These are phyloP conservation scores for Jatropha podagrica DNA, from an alignment of 441 rosid species.

Conservation along the genomic window DNA sequence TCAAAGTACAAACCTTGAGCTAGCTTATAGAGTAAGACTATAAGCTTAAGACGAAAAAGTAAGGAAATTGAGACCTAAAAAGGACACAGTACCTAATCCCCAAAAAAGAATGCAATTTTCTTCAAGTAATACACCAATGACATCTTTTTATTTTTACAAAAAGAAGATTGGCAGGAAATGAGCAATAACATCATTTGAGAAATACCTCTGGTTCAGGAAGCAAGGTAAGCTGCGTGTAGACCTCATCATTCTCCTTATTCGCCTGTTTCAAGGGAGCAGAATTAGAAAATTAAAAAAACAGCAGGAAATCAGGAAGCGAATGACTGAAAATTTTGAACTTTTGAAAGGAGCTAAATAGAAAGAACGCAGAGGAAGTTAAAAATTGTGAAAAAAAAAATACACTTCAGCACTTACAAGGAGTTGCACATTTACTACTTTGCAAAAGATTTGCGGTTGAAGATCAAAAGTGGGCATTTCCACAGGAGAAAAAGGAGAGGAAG, in stretches of 20 bases:
- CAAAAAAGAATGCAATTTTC: conserved; percentile 5
- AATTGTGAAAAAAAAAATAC: background rate
- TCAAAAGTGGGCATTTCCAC: conserved; percentile 60
- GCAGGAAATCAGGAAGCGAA: background rate
- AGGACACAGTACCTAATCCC: background rate
- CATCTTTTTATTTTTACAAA: background rate
- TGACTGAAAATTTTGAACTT: background rate
- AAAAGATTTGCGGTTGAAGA: conserved; percentile 64
- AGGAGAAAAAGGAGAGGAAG: conserved; percentile 49
- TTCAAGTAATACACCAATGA: background rate
- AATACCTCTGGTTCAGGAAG: conserved; percentile 90
- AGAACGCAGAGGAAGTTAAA: background rate
- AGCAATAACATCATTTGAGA: conserved; percentile 6
- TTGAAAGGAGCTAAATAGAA: background rate
- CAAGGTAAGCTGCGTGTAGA: conserved; percentile 73
- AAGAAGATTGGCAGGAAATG: conserved; percentile 17
- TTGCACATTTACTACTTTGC: conserved; percentile 71
- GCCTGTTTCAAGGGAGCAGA: conserved; percentile 47
- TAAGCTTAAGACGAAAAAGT: background rate
- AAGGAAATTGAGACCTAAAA: background rate
- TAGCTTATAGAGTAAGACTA: conserved; percentile 12
- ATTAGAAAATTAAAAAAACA: conserved; percentile 17
- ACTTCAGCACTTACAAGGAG: conserved; percentile 58
- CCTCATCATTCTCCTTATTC: conserved; percentile 94
- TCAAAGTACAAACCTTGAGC: conserved; percentile 17